Evolutionary conservation across 768 basidiomycete genomes (phyloP).

Genomic region (Cystobasidium ongulense): DNA sequence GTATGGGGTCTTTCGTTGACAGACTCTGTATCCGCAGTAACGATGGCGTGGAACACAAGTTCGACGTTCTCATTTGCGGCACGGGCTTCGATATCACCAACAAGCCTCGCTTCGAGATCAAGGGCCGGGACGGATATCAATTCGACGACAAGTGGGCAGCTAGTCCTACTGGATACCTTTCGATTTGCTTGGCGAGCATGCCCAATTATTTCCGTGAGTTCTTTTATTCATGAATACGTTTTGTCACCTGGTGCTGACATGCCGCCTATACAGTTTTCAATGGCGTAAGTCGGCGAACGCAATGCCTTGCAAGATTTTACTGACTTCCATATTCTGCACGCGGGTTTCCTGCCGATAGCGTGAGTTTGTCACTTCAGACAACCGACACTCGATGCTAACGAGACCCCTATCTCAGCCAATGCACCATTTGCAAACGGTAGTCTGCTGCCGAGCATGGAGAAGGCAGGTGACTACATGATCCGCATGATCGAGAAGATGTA

Average conservation of each 20-base stretch:
- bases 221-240: background rate
- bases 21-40: background rate
- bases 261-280: background rate
- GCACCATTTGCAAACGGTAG: conserved; percentile 7
- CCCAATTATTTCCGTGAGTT: conserved; percentile 26
- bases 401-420: background rate
- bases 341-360: background rate
- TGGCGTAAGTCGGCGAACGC: background rate
- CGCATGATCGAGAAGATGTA: conserved; percentile 26
- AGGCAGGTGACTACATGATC: conserved; percentile 25
- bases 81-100: conserved; percentile 34
- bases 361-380: too few species aligned
- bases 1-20: background rate
- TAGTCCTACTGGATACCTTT: conserved; percentile 17
- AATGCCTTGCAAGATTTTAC: too few species aligned
- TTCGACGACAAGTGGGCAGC: conserved; percentile 28
- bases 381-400: background rate
- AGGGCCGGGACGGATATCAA: conserved; percentile 16
- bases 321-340: background rate
- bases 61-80: conserved; percentile 34
- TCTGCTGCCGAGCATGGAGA: conserved; percentile 22
- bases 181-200: conserved; percentile 23
- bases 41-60: conserved; percentile 27
- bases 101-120: conserved; percentile 23
- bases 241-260: background rate